Evolutionary conservation across 2,329 filamentous ascomycete species (phyloP), one percentile per base, ranked within the genome.

Genomic region (Fonsecaea multimorphosa): DNA sequence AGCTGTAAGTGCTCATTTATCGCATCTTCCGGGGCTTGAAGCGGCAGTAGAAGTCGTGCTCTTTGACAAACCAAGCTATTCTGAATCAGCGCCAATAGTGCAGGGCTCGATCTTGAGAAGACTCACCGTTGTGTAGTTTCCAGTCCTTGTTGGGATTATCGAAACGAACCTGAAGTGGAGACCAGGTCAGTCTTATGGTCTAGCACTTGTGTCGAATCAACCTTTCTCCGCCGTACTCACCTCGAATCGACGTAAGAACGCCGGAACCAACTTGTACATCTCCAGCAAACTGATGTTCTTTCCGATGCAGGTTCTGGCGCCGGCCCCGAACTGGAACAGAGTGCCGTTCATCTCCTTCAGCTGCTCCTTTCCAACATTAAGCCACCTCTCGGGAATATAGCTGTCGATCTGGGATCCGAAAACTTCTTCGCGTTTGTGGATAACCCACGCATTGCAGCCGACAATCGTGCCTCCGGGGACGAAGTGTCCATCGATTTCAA

Each of bases 381-480:
- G 73, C 84, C 90, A 93, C 51, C 91, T 77, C 76, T 93, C 90
- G 0, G 91, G 91, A 12, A 87, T 78, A 75, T 85, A 94, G 0
- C 74, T 77, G 52, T 92, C 87, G 0, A 86, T 86, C 67, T 93
- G 87, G 0, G 81, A 75, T 1, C 90, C 90, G 72, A 91, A 94
- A 32, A 93, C 81, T 61, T 88, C 86, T 4, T 83, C 81, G 1
- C 87, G 83, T 2, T 88, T 84, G 72, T 93, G 90, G 36, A 93
- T 81, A 16, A 92, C 86, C 90, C 90, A 93, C 0, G 90, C 86
- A 59, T 87, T 91, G 74, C 87, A 90, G 6, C 91, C 91, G 0
- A 92, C 89, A 65, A 91, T 88, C 0, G 90, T 91, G 6, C 90
- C 90, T 1, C 87, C 90, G 3, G 85, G 85, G 31, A 93, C 81